These are phyloP conservation scores for Fusarium sublunatum DNA, from an alignment of 2,329 filamentous ascomycete species.

Conservation along the genomic window DNA sequence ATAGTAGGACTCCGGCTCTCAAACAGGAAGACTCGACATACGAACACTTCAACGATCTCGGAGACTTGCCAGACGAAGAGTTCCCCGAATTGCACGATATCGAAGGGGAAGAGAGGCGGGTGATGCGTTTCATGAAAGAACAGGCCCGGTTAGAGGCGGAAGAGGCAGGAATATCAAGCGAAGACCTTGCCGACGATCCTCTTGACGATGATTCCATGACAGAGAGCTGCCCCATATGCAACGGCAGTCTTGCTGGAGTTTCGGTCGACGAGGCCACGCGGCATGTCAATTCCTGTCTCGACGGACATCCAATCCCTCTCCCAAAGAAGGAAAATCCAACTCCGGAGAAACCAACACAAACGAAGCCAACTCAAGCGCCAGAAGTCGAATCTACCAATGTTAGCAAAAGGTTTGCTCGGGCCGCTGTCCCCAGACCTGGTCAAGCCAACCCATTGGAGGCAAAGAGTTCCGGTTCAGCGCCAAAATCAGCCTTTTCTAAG, in stretches of 20 bases:
- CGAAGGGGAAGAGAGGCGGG: conserved; percentile 73
- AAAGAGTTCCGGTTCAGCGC: conserved; percentile 53
- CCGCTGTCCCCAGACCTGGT: conserved; percentile 78
- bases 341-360: conserved; percentile 13
- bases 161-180: conserved; percentile 58
- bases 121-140: conserved; percentile 79
- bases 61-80: conserved; percentile 60
- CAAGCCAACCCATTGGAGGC: conserved; percentile 82
- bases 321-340: conserved; percentile 46
- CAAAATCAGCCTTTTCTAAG: conserved; percentile 83
- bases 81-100: conserved; percentile 64
- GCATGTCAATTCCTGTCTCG: conserved; percentile 94
- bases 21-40: conserved; percentile 49
- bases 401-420: conserved; percentile 72
- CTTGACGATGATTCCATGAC: conserved; percentile 49
- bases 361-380: conserved; percentile 22
- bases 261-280: conserved; percentile 75
- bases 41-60: conserved; percentile 52
- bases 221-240: conserved; percentile 81
- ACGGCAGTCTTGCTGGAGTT: conserved; percentile 68
- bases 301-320: conserved; percentile 77
- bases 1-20: conserved; percentile 31
- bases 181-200: conserved; percentile 51
- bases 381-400: conserved; percentile 54
- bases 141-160: conserved; percentile 75